A percentile compares a stretch with the other conserved stretches of the same genome.
Evolutionary conservation across 169 alveolate species (phyloP).

Genomic region (Plasmodium relictum): DNA sequence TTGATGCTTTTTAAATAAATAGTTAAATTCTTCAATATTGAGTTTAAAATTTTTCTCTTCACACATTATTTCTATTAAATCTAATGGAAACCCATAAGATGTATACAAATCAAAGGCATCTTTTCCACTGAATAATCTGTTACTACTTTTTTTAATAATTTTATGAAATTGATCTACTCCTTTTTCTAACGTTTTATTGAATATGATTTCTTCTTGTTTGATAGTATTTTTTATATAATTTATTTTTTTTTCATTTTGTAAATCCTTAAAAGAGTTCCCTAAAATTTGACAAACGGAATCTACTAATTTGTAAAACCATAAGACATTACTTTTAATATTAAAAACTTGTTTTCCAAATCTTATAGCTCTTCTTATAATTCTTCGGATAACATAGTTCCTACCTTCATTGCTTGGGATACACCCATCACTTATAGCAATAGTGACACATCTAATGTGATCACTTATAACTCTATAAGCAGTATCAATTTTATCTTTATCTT

Average conservation of each 20-base stretch:
- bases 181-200: slow-evolving; percentile 90
- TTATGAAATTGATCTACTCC: slow-evolving; percentile 88
- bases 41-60: slow-evolving; percentile 89
- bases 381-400: slow-evolving; percentile 92
- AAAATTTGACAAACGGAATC: slow-evolving; percentile 87
- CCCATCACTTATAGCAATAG: slow-evolving; percentile 94
- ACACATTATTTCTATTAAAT: slow-evolving; percentile 94
- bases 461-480: slow-evolving; percentile 95
- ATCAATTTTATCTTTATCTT: slow-evolving; percentile 89
- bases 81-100: slow-evolving; percentile 95
- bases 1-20: slow-evolving; percentile 86
- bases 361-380: slow-evolving; percentile 94
- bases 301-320: slow-evolving; percentile 91
- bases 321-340: slow-evolving; percentile 83
- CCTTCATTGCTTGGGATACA: slow-evolving; percentile 95
- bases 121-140: slow-evolving; percentile 80
- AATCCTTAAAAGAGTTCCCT: slow-evolving; percentile 89
- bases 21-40: slow-evolving; percentile 89
- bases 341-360: slow-evolving; percentile 90
- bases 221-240: slow-evolving; percentile 87
- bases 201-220: slow-evolving; percentile 91
- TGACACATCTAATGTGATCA: slow-evolving; percentile 94
- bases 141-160: slow-evolving; percentile 64
- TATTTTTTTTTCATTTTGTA: slow-evolving; percentile 85
- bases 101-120: slow-evolving; percentile 93